Base-by-base conservation (phyloP, 306 rosid species). In the Cicer bijugum region DNA sequence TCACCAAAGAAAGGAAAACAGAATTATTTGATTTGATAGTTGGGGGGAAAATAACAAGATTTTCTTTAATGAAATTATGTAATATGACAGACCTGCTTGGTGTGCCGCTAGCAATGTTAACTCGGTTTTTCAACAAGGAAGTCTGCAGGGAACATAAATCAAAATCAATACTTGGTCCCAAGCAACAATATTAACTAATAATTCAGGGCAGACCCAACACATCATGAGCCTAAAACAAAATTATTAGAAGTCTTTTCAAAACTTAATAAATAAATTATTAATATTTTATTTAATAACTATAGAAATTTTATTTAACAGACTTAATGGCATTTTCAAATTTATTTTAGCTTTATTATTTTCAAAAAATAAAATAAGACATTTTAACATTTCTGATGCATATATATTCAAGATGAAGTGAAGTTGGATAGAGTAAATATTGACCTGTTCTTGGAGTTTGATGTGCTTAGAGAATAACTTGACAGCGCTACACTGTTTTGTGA, bases 61-160 rank as follows among this genome's bases (percentile, higher is more conserved):
- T 23, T 23, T 38, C 4, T 37, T 37, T 38, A 39, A 12, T 4
- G 5, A 53, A 74, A 70, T 39, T 20, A 52, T 63, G 2, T 4
- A 10, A 57, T 43, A 71, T 48, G 12, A 77, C 79, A 66, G 70
- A 93, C 97, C 98, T 93, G 92, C 92, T 91, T n/a, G 98, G 98
- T 2, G 97, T 93, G 80, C 98, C 97, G 47, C 96, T 80, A 59
- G 95, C 98, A 40, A 91, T 87, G 83, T 94, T 91, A 56, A 94
- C 95, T 33, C 95, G 94, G 69, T 80, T 82, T 80, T 91, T 91
- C 71, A 94, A 76, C 88, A 91, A 81, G 11, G 85, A 80, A 68
- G 87, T 81, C 98, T 91, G 92, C 84, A 81, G 57, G 40, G 73
- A 39, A 9, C 50, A 83, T 12, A 69, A 69, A 47, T 20, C 48